Evolutionary conservation across 2,329 filamentous ascomycete genomes (phyloP).

Genomic region (Dryadomyces quercus-mongolicae): DNA sequence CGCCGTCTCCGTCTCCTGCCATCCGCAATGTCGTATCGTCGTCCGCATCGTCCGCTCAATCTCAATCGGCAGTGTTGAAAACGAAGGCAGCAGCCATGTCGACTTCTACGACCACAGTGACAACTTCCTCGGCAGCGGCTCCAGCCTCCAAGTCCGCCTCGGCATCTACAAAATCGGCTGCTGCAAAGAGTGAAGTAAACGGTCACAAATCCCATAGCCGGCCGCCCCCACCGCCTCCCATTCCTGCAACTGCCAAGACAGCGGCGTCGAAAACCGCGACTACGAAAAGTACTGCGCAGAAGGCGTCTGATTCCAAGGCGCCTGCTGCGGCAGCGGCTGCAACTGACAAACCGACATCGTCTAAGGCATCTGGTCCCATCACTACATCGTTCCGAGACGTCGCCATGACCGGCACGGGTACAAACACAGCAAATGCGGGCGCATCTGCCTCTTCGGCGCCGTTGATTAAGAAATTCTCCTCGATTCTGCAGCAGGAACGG

Average conservation of each 20-base stretch:
- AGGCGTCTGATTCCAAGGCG: slow-evolving; percentile 8
- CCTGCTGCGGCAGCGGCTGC: slow-evolving; percentile 3
- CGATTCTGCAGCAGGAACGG: slow-evolving; percentile 32
- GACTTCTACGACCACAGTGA: background rate
- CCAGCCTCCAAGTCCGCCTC: background rate
- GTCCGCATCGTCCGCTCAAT: background rate
- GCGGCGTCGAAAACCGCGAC: slow-evolving; percentile 4
- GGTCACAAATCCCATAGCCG: slow-evolving; percentile 11
- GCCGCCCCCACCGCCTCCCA: slow-evolving; percentile 3
- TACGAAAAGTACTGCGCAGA: slow-evolving; percentile 6
- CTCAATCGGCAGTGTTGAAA: slow-evolving; percentile 11
- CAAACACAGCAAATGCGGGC: slow-evolving; percentile 2
- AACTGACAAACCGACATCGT: background rate
- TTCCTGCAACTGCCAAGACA: slow-evolving; percentile 19
- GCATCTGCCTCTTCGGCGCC: slow-evolving; percentile 8
- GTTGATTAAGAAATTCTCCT: slow-evolving; percentile 30
- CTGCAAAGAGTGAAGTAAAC: slow-evolving; percentile 4
- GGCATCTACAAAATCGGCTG: background rate
- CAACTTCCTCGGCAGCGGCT: background rate
- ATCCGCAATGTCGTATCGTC: slow-evolving; percentile 8
- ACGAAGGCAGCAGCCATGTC: background rate
- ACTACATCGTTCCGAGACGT: slow-evolving; percentile 17
- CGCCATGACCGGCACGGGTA: slow-evolving; percentile 10
- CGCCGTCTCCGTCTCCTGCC: slow-evolving; percentile 20
- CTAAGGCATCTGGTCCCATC: slow-evolving; percentile 8